Evolutionary conservation across 768 basidiomycete genomes (phyloP), one percentile per base, ranked within the genome.

Genomic region (Boletus reticuloceps): DNA sequence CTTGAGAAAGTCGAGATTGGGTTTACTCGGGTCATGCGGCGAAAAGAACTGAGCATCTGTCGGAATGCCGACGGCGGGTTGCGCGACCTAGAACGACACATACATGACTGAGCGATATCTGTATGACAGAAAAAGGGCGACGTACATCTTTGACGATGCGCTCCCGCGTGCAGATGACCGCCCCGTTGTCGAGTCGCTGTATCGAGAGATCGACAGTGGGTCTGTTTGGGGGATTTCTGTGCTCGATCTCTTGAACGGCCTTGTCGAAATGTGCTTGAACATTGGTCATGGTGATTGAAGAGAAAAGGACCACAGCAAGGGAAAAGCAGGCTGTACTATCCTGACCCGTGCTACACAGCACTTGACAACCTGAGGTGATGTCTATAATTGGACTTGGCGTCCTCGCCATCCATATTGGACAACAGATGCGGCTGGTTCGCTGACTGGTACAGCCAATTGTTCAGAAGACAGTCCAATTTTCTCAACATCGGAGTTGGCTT

Each of bases 41-140:
- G 88, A 85, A 76, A 85, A 93, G 73, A 94, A 85, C 58, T 93
- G 83, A 16, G 79, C 82, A 58, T 91, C 86, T 5, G 83, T 83
- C 0, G 90, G 91, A 47, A 78, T 78, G 58, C 74, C 68, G 52
- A 79, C 72, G 2, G 82, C 85, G 14, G 89, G 91, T 22, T 77
- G 82, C 56, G 80, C 79, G n/a, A 92, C 88, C 89, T 91, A 38
- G 31, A 37, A 32, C 11, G 51, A 40, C 17, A 44, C 16, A 25
- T 11, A 22, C 13, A 25, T 11, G 27, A 22, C 1, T 52, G 36
- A 63, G 38, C 27, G 42, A n/a, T 38, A 8, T 13, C 11, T 11
- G 11, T n/a, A 17, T 29, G 53, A 58, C 47, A n/a, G 40, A 45
- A 38, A 47, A 39, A 39, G 48, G 12, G 10, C 37, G 47, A 51